Base-by-base conservation (phyloP, 208 protist species). In the Trypanosoma boissoni region DNA sequence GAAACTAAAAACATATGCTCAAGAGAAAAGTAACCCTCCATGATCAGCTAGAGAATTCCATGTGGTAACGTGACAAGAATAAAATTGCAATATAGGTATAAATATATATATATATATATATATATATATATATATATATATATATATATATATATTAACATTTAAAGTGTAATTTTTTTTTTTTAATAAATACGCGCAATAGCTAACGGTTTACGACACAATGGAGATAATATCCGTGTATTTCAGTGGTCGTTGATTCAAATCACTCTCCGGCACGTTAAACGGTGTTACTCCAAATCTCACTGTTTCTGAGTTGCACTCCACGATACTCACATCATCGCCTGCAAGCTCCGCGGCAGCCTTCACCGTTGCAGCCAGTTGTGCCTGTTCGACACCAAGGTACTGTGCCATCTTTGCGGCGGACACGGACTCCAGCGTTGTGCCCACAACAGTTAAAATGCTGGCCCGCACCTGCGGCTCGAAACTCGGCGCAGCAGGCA, bases 401-500 rank as follows among this genome's bases (percentile, higher is more conserved):
- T 90, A 90, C 7, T 51, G 44, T 34, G 80, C 79, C 48, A 94
- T 52, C 29, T 72, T 58, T 44, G 64, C 60, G 12, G 54, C 56
- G 2, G 64, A 67, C 48, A 94, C 82, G 34, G 60, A 54, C 60
- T 87, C 81, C 44, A 91, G 67, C 14, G 84, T 92, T 59, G 65
- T 73, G 65, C 62, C 64, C 57, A 94, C 74, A 23, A 76, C 78
- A 51, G 86, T 80, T 46, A 91, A 55, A 44, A 94, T 92, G 73
- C 74, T 83, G 27, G 77, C 80, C 50, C 84, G 84, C 55, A 91
- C 76, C 28, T 76, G 73, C 21, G 74, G 70, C 67, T 91, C 83
- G 55, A 94, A 92, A 67, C 85, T 76, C 49, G 88, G 83, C 23
- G 78, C 76, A 64, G 86, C 77, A 2, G 78, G 78, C 27, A 91